Base-by-base conservation (phyloP, 176 grass and related monocot species). In the Aegilops tauschii region DNA sequence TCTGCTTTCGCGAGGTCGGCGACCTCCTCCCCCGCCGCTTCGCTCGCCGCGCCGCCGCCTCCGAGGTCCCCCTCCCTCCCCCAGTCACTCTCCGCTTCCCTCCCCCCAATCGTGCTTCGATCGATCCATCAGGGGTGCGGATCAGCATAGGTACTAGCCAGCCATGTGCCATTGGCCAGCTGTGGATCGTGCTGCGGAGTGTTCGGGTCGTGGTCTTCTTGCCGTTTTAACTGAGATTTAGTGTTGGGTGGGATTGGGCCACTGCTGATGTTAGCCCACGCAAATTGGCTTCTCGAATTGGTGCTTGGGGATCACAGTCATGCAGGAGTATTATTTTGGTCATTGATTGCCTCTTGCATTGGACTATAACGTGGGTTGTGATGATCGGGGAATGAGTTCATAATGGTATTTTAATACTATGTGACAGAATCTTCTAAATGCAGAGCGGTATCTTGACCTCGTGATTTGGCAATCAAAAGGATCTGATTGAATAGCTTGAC, bases 1-100 rank as follows among this genome's bases (percentile, higher is more conserved):
- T 98, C 30, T 91, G 81, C 66, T 84, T 89, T n/a, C 96, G 93
- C 5, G 96, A 98, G 88, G 85, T 90, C 37, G 93, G 96, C 31
- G 71, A 76, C 21, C 77, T 93, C 82, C 78, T 86, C 31, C 92
- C 91, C 23, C 81, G 83, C 67, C 83, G 77, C 88, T 95, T 95
- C 86, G 83, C 93, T 25, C 91, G 80, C 76, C 90, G 90, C 68
- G 68, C 92, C 29, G 90, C 76, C 28, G 93, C 83, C 69, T 94
- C 93, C 58, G 91, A 95, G 96, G 93, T 95, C 5, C 64, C 73
- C 44, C 37, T 39, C 35, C n/a, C 49, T 73, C 18, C 39, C 13
- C 5, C 49, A 29, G 39, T 9, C 2, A 8, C 23, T 34, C 28
- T 49, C 50, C 28, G n/a, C 29, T 25, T 25, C 16, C 12, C 6